Evolutionary conservation across 2,329 filamentous ascomycete genomes (phyloP), one percentile per base, ranked within the genome.

Genomic region (Xylaria arbuscula): DNA sequence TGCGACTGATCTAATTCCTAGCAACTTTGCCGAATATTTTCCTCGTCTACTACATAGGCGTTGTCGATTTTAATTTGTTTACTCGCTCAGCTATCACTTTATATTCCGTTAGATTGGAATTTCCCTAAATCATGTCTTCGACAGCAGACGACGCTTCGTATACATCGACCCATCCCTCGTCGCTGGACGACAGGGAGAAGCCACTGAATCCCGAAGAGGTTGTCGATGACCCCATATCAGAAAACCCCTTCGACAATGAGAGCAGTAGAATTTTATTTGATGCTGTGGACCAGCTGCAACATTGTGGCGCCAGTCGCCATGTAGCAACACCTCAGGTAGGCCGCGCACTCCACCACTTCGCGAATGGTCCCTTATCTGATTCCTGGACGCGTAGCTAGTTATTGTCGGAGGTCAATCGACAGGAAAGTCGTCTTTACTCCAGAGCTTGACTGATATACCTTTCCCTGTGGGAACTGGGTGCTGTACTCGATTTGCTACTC

Each of bases 351-450:
- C 34, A 24, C 40, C 22, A 57, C 19, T 32, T 8, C 42, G 1
- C 8, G 5, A 17, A 24, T n/a, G n/a, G n/a, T n/a, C 50, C 10
- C 11, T 36, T 42, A 15, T 24, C 34, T 22, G 36, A 22, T 50
- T 19, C 24, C 22, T 22, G 15, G 19, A 22, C 4, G 17, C 17
- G 17, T 62, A 93, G 82, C 92, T 93, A 72, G 89, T 88, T 69
- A 90, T 93, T 40, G 90, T 93, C 56, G 90, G 90, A 72, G 92
- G 90, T 76, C 90, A 92, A 77, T 92, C 90, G 8, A 91, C 89
- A 74, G 91, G 90, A 78, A 93, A 93, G 84, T 91, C 89, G 82
- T 92, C 90, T 4, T 89, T 92, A 62, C 80, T 93, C 70, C 90
- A 93, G 78, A 92, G 72, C 51, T 56, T 78, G n/a, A 77, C 72